A percentile compares a stretch with the other conserved stretches of the same genome.
Evolutionary conservation across 2,329 filamentous ascomycete species (phyloP).

Genomic region (Scytalidium sp.): DNA sequence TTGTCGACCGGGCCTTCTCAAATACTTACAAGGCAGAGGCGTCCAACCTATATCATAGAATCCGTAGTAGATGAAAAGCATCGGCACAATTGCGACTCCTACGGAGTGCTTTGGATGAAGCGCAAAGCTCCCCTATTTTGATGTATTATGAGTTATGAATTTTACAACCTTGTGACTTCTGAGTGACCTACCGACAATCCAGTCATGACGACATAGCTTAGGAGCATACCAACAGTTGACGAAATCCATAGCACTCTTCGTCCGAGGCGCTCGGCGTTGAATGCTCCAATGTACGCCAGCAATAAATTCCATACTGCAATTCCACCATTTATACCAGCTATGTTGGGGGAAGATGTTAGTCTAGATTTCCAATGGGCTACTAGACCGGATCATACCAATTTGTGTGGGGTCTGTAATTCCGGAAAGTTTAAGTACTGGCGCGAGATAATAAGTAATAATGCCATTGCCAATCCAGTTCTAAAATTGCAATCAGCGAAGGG

Average conservation of each 20-base stretch:
- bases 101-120: slow-evolving; percentile 17
- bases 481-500: neutral
- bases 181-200: neutral
- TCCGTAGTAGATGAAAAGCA: slow-evolving; percentile 44
- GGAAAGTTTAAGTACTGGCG: slow-evolving; percentile 19
- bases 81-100: slow-evolving; percentile 42
- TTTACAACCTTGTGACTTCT: too few relatives aligned
- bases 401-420: slow-evolving; percentile 13
- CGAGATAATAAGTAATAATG: slow-evolving; percentile 33
- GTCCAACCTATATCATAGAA: slow-evolving; percentile 37
- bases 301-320: slow-evolving; percentile 3
- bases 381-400: neutral
- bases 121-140: neutral
- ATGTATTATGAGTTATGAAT: neutral
- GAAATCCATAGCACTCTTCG: slow-evolving; percentile 10
- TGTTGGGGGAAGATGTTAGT: neutral
- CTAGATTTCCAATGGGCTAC: neutral
- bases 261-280: slow-evolving; percentile 8
- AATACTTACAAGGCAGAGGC: neutral
- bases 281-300: neutral
- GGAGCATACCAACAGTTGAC: slow-evolving; percentile 10
- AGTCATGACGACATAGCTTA: neutral
- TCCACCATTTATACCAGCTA: slow-evolving; percentile 10
- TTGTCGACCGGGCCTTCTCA: neutral
- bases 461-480: slow-evolving; percentile 19